A percentile compares a stretch with the other conserved stretches of the same genome.
These are phyloP conservation scores for Xanthoconium purpureum DNA, from an alignment of 768 basidiomycete species.

Conservation along the genomic window DNA sequence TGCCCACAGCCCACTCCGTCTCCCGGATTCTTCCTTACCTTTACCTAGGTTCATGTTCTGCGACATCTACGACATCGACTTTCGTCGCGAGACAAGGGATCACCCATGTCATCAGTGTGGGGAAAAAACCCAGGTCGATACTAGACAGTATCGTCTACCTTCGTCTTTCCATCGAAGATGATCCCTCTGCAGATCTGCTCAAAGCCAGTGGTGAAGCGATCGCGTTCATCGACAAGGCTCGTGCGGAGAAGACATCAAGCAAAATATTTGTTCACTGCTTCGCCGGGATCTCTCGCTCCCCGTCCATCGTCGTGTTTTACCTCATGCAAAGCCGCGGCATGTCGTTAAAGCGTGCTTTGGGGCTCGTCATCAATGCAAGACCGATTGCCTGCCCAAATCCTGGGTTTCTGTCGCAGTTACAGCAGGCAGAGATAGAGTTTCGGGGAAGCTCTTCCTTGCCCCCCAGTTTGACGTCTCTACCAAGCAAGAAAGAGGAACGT, in stretches of 20 bases:
- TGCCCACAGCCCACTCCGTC: neutral
- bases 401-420: slow-evolving; percentile 2
- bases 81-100: slow-evolving; percentile 5
- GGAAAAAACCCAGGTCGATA: slow-evolving; percentile 1
- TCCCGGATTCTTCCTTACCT: slow-evolving; percentile 11
- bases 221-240: slow-evolving; percentile 3
- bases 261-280: slow-evolving; percentile 10
- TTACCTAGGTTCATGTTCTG: slow-evolving; percentile 7
- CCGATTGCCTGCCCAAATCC: slow-evolving; percentile 4
- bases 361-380: neutral
- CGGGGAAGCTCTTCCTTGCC: neutral
- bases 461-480: neutral
- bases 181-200: slow-evolving; percentile 2
- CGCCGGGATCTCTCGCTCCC: slow-evolving; percentile 13
- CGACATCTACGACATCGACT: slow-evolving; percentile 1
- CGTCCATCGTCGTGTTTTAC: slow-evolving; percentile 3
- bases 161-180: slow-evolving; percentile 6
- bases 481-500: slow-evolving; percentile 5
- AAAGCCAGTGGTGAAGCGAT: neutral
- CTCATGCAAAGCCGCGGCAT: slow-evolving; percentile 1
- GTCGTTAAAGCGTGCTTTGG: slow-evolving; percentile 2
- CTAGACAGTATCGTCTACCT: slow-evolving; percentile 6
- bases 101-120: slow-evolving; percentile 12
- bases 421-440: neutral
- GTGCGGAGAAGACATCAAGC: neutral